A percentile compares a stretch with the other conserved stretches of the same genome.
Conservation (phyloP, 164 flowering plant species). For the Umbellularia californica region DNA sequence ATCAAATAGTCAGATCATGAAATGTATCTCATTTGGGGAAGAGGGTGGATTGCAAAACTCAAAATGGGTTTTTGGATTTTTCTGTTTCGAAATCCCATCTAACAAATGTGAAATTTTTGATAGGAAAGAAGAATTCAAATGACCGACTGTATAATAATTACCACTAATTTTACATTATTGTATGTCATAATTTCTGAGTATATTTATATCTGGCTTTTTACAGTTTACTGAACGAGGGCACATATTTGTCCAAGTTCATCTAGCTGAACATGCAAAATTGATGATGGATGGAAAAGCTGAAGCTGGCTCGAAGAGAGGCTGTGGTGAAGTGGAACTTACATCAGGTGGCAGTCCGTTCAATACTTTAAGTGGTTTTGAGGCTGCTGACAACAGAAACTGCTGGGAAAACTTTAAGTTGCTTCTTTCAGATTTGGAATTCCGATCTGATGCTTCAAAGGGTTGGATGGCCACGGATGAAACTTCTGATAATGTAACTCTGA, state of each 20-base stretch:
- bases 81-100: no score
- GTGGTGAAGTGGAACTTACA: slow-evolving; percentile 23
- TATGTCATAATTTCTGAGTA: not conserved
- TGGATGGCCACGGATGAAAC: slow-evolving; percentile 18
- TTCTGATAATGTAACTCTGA: slow-evolving; percentile 47
- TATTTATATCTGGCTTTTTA: slow-evolving; percentile 15
- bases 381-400: slow-evolving; percentile 62
- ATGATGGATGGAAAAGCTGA: slow-evolving; percentile 34
- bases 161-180: not conserved
- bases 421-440: slow-evolving; percentile 35
- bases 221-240: slow-evolving; percentile 93
- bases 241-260: slow-evolving; percentile 82
- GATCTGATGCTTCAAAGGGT: slow-evolving; percentile 26
- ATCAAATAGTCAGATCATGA: no score
- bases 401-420: slow-evolving; percentile 59
- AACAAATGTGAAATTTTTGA: no score
- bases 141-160: no score
- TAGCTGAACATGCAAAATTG: slow-evolving; percentile 47
- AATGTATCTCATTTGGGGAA: no score
- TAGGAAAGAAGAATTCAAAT: no score
- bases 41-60: no score
- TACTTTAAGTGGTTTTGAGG: slow-evolving; percentile 79
- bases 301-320: slow-evolving; percentile 36
- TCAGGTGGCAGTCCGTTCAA: slow-evolving; percentile 34
- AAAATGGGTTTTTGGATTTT: no score